A percentile compares a stretch with the other conserved stretches of the same genome.
These are phyloP conservation scores for Capsicum baccatum DNA, from an alignment of 257 asterid species.

Conservation along the genomic window DNA sequence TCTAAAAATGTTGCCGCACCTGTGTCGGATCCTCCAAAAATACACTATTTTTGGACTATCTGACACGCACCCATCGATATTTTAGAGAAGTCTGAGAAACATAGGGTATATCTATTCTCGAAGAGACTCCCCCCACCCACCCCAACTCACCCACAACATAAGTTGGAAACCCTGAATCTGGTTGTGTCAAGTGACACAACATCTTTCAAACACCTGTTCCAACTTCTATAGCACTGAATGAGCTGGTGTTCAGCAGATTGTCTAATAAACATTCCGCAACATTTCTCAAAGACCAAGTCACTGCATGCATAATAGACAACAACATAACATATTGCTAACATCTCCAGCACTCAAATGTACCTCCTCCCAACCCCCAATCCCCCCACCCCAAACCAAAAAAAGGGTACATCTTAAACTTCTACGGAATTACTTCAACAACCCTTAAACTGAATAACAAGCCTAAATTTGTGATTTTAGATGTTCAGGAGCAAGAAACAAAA, in stretches of 20 bases:
- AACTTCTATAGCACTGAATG: neutral
- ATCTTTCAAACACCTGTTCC: neutral
- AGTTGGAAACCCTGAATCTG: neutral
- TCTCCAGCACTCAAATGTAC: neutral
- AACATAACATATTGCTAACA: neutral
- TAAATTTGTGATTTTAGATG: conserved; percentile 1
- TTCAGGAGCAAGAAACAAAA: neutral
- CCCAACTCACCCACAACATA: neutral
- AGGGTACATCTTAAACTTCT: neutral
- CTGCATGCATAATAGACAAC: conserved; percentile 7
- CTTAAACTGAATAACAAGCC: neutral
- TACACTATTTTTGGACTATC: too few relatives aligned
- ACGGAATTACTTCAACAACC: neutral
- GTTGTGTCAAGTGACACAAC: neutral
- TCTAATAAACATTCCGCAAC: neutral
- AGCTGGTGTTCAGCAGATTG: neutral
- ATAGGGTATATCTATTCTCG: neutral
- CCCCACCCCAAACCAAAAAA: neutral
- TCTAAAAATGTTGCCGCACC: too few relatives aligned
- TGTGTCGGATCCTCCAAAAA: too few relatives aligned
- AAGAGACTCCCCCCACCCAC: neutral
- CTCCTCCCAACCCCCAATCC: neutral
- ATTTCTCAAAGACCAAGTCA: neutral
- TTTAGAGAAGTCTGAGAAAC: too few relatives aligned
- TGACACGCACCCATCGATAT: too few relatives aligned